A percentile compares a stretch with the other conserved stretches of the same genome.
Evolutionary conservation across 805 yeast species (phyloP).

Genomic region (Myxozyma udenii): DNA sequence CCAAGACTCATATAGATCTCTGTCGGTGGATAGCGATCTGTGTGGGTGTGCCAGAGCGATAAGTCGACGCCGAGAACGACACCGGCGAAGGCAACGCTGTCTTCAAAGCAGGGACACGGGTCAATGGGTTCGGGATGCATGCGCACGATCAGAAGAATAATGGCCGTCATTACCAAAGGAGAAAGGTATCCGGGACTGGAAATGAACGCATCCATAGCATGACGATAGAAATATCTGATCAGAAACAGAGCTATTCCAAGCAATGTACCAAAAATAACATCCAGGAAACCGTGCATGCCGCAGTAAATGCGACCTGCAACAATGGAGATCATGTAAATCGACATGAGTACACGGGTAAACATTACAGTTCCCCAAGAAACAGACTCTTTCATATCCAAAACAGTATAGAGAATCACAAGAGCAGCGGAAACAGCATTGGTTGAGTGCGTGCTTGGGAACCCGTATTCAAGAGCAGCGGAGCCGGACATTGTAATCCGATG

Average conservation of each 20-base stretch:
- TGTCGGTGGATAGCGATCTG: slow-evolving; percentile 28
- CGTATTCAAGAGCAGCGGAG: slow-evolving; percentile 90
- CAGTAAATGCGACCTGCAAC: slow-evolving; percentile 83
- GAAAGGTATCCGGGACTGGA: slow-evolving; percentile 26
- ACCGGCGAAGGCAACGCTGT: slow-evolving; percentile 87
- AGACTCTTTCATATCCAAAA: slow-evolving; percentile 3
- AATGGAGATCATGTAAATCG: slow-evolving; percentile 59
- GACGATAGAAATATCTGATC: slow-evolving; percentile 46
- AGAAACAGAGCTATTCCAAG: slow-evolving; percentile 58
- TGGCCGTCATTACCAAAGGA: slow-evolving; percentile 37
- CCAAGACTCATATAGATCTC: slow-evolving; percentile 39
- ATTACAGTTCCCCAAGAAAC: slow-evolving; percentile 8
- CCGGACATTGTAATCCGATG: slow-evolving; percentile 85
- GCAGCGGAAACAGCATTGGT: slow-evolving; percentile 89
- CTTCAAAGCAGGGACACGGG: slow-evolving; percentile 94
- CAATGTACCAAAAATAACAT: slow-evolving; percentile 60
- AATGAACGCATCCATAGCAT: slow-evolving; percentile 45
- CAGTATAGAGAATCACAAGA: slow-evolving; percentile 43
- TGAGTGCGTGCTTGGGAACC: slow-evolving; percentile 91
- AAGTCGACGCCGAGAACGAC: slow-evolving; percentile 76
- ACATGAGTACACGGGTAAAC: slow-evolving; percentile 13
- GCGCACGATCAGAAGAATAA: slow-evolving; percentile 54
- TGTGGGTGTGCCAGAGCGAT: slow-evolving; percentile 50
- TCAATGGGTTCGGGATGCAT: slow-evolving; percentile 83
- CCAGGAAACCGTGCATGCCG: slow-evolving; percentile 95